Conservation (phyloP, 2,329 filamentous ascomycete genomes). For the Pleomassaria siparia region DNA sequence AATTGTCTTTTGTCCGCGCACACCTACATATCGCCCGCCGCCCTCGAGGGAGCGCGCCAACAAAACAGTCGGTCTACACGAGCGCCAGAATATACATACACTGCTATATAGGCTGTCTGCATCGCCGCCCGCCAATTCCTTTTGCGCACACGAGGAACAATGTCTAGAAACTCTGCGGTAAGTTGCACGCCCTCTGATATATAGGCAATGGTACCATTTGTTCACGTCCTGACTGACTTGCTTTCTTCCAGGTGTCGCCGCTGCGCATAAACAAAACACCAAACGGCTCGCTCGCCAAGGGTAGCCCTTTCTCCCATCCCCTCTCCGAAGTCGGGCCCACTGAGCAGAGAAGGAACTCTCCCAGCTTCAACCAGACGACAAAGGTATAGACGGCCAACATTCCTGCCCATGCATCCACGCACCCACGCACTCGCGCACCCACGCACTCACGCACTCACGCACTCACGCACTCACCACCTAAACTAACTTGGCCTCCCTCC, state of each 20-base stretch:
- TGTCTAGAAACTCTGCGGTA: constrained; percentile 47
- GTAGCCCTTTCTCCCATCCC: constrained; percentile 64
- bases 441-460: no score
- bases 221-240: background rate
- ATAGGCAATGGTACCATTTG: background rate
- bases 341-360: constrained; percentile 86
- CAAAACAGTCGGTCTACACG: no score
- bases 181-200: constrained; percentile 8
- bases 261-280: constrained; percentile 74
- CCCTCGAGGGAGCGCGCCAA: constrained; percentile 33
- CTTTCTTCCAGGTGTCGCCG: constrained; percentile 65
- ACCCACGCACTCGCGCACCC: no score
- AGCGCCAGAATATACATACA: no score
- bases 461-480: no score
- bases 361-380: constrained; percentile 76
- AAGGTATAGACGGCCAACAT: constrained; percentile 58
- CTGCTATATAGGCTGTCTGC: constrained; percentile 25
- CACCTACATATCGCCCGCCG: constrained; percentile 17
- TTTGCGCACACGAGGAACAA: constrained; percentile 20
- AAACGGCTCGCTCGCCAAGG: constrained; percentile 66
- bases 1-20: constrained; percentile 18
- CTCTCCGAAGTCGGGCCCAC: constrained; percentile 87
- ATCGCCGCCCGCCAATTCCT: constrained; percentile 18
- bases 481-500: constrained; percentile 30
- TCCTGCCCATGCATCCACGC: constrained; percentile 12